Evolutionary conservation across 768 basidiomycete genomes (phyloP), one percentile per base, ranked within the genome.

Genomic region (Boletus reticuloceps): DNA sequence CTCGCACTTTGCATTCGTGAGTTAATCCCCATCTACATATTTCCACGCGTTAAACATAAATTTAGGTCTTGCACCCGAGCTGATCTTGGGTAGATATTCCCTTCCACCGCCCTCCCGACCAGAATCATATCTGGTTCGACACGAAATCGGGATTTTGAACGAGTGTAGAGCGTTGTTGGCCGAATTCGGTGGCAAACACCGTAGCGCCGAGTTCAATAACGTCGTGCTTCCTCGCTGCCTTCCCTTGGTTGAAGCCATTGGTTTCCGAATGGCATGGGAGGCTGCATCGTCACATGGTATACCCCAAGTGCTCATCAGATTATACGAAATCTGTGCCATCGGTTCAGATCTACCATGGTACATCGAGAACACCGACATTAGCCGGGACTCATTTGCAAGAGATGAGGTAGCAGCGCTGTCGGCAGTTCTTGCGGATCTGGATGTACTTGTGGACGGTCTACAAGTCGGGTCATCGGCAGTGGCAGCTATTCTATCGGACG

Each of bases 261-360:
- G 47, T 19, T 47, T 47, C 34, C 47, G 47, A 20, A 31, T 47
- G 47, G 47, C 47, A 47, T 47, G 47, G 47, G 47, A 47, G 14
- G 47, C 47, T 11, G 47, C 47, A 6, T 17, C 22, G 29, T 47
- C 47, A 5, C 20, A 37, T 25, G 36, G 47, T 9, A 36, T 47
- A 41, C 47, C 47, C 16, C 20, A 11, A 25, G 47, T 25, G 20
- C 47, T 47, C 20, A 8, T 36, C 22, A 37, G 47, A 11, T 17
- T 47, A 6, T 47, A 47, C 34, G 47, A 47, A 36, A 22, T 47
- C 32, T 36, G 47, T 25, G 34, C 47, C 47, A 37, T 47, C 14
- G 47, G 47, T 13, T 47, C 47, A 37, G 47, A 47, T 47, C 22
- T 47, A 25, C 47, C 47, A 4, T 47, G 32, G 46, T 47, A 47